Evolutionary conservation across 768 basidiomycete genomes (phyloP).

Genomic region (Collybia sordida): DNA sequence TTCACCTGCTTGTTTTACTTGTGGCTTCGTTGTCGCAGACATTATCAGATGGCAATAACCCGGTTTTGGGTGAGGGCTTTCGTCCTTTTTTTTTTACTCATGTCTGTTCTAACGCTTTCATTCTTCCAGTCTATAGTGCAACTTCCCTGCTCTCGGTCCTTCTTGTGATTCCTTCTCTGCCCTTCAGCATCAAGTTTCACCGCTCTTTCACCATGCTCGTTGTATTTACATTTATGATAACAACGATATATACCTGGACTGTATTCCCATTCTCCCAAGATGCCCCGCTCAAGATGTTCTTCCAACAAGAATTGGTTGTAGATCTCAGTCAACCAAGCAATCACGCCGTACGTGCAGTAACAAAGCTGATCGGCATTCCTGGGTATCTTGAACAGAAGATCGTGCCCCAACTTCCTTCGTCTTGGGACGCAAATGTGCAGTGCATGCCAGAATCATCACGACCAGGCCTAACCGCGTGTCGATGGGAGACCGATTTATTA

Average conservation of each 20-base stretch:
- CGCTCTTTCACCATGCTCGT: conserved; percentile 11
- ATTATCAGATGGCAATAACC: conserved; percentile 55
- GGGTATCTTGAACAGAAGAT: background rate
- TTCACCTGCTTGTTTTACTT: conserved; percentile 48
- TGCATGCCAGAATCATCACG: background rate
- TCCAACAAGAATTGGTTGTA: conserved; percentile 52
- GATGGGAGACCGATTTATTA: background rate
- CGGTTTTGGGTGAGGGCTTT: conserved; percentile 41
- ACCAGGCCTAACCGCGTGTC: background rate
- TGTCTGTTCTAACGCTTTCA: background rate
- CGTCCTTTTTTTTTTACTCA: background rate
- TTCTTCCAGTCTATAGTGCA: conserved; percentile 45
- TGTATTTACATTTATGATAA: conserved; percentile 32
- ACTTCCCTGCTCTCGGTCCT: conserved; percentile 47
- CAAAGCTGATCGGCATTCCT: background rate
- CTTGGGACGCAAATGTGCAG: background rate
- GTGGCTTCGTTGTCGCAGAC: conserved; percentile 55
- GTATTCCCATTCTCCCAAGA: conserved; percentile 59
- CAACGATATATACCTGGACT: conserved; percentile 37
- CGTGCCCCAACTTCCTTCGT: background rate
- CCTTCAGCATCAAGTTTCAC: conserved; percentile 41
- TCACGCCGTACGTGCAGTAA: background rate
- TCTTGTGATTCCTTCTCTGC: conserved; percentile 58
- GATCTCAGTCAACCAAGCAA: background rate
- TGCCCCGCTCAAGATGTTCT: conserved; percentile 69